Conservation (phyloP, 2,329 filamentous ascomycete genomes). For the Magnaporthiopsis poae region DNA sequence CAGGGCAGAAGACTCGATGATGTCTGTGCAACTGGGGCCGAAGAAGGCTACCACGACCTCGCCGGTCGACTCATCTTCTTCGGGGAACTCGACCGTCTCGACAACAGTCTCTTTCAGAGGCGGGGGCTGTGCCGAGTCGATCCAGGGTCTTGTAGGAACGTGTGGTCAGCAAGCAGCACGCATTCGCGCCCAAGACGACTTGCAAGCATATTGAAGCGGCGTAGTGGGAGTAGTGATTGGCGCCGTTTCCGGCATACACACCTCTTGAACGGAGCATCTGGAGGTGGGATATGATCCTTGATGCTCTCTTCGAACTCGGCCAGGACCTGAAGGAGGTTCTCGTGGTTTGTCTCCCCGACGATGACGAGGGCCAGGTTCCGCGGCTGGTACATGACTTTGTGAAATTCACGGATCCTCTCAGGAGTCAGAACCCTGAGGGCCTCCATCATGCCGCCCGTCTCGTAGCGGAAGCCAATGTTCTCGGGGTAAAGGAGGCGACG, state of each 20-base stretch:
- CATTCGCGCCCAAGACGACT: neutral
- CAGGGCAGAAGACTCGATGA: constrained; percentile 59
- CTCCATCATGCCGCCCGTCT: constrained; percentile 96
- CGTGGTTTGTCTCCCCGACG: constrained; percentile 82
- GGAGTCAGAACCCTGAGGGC: constrained; percentile 75
- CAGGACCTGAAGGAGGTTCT: constrained; percentile 67
- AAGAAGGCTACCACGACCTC: constrained; percentile 81
- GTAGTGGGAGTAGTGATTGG: neutral
- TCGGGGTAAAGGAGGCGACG: constrained; percentile 77
- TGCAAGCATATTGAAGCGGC: neutral
- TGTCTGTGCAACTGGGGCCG: constrained; percentile 70
- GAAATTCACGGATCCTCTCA: constrained; percentile 86
- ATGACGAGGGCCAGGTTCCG: constrained; percentile 87
- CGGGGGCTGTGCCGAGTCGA: constrained; percentile 73
- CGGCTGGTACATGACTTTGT: constrained; percentile 94
- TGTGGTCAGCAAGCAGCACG: neutral
- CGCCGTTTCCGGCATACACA: constrained; percentile 14
- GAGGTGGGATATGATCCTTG: constrained; percentile 66
- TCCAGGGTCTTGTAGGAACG: constrained; percentile 55
- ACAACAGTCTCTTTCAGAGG: constrained; percentile 61
- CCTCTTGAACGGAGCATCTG: constrained; percentile 66
- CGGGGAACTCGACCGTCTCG: constrained; percentile 79
- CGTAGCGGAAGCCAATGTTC: constrained; percentile 85
- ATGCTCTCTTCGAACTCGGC: constrained; percentile 85
- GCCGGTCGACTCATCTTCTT: constrained; percentile 88